Percentiles rank a stretch among this genome's conserved stretches.
These are phyloP conservation scores for Backusella australiensis DNA, from an alignment of 192 early-diverging fungal genomes.

Conservation along the genomic window DNA sequence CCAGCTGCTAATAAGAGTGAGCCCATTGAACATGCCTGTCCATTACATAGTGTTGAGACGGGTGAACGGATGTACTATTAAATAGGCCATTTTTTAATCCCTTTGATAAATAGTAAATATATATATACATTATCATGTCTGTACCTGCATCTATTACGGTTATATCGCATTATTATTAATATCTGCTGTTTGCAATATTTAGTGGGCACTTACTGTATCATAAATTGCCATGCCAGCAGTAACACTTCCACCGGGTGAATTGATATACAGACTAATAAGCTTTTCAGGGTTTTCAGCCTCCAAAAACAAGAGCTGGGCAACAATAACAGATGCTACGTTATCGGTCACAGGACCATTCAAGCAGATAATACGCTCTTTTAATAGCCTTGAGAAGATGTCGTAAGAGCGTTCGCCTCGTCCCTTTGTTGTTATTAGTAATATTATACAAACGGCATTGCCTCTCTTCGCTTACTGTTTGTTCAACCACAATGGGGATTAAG, in stretches of 20 bases:
- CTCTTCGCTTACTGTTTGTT: conserved; percentile 53
- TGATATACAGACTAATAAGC: conserved; percentile 95
- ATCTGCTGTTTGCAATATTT: neutral
- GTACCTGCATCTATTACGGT: conserved; percentile 27
- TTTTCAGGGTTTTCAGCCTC: conserved; percentile 95
- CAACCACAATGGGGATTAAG: conserved; percentile 63
- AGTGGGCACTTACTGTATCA: conserved; percentile 61
- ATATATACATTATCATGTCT: neutral
- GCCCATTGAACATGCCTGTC: conserved; percentile 98
- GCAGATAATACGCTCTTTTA: conserved; percentile 96
- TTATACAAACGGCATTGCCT: neutral
- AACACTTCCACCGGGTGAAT: conserved; percentile 95
- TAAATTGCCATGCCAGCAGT: conserved; percentile 95
- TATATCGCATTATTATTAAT: neutral
- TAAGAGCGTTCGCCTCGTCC: conserved; percentile 90
- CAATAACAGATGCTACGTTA: conserved; percentile 77
- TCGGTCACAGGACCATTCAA: conserved; percentile 93
- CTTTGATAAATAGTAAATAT: neutral
- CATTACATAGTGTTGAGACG: conserved; percentile 92
- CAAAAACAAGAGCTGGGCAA: conserved; percentile 92
- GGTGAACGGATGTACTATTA: conserved; percentile 89
- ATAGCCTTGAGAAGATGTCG: conserved; percentile 95
- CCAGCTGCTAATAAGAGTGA: conserved; percentile 88
- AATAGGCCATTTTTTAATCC: neutral
- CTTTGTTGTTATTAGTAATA: conserved; percentile 25